Conservation (phyloP, 2,329 filamentous ascomycete species). For the Massarina eburnea region DNA sequence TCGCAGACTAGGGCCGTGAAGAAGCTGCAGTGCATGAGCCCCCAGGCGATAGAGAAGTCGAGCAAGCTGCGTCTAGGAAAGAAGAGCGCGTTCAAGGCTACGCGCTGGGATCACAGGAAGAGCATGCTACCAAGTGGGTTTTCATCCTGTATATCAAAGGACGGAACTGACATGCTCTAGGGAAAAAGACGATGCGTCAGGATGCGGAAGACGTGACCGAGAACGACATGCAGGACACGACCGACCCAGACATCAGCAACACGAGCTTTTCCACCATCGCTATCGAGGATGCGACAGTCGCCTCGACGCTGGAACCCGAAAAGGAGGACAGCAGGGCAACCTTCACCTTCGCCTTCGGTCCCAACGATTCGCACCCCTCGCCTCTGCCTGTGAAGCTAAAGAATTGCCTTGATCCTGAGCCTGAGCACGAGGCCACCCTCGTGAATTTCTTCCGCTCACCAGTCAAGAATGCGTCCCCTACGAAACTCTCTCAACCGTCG, state of each 20-base stretch:
- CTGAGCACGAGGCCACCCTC: constrained; percentile 21
- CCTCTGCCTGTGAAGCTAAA: constrained; percentile 7
- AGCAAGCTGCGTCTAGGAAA: constrained; percentile 20
- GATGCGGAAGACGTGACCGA: constrained; percentile 12
- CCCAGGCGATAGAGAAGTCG: constrained; percentile 33
- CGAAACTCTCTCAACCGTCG: constrained; percentile 1
- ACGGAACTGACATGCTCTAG: constrained; percentile 10
- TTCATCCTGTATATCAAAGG: constrained; percentile 5
- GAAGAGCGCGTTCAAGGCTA: constrained; percentile 37
- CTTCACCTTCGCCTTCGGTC: constrained; percentile 19
- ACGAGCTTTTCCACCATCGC: constrained; percentile 11
- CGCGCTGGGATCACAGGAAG: constrained; percentile 41
- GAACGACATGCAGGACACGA: constrained; percentile 13
- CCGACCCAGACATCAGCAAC: constrained; percentile 15
- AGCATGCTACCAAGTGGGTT: constrained; percentile 35
- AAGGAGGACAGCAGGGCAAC: constrained; percentile 11
- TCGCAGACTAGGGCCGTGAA: constrained; percentile 48
- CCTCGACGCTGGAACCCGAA: background rate
- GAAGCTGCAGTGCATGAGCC: constrained; percentile 44
- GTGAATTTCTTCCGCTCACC: constrained; percentile 26
- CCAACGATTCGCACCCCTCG: constrained; percentile 8
- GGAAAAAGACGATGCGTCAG: constrained; percentile 22
- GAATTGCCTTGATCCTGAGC: no score
- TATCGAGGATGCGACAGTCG: background rate
- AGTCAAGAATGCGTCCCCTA: constrained; percentile 7